Conservation (phyloP, 257 asterid genomes). For the Nicotiana tomentosiformis region DNA sequence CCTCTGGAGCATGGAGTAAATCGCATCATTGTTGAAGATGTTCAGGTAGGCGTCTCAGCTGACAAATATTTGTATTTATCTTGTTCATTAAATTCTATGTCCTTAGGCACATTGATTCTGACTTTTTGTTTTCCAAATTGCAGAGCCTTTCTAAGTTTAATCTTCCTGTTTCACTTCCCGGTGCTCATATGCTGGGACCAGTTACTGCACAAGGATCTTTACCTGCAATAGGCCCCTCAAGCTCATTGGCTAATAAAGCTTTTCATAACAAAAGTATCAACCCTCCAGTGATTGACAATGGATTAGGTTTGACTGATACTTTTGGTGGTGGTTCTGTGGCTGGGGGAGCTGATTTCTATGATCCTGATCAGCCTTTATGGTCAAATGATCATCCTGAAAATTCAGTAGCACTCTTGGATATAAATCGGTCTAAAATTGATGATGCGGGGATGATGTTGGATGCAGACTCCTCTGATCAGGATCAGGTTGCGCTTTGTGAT, state of each 20-base stretch:
- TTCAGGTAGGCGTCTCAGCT: conserved; percentile 57
- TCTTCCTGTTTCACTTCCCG: conserved; percentile 68
- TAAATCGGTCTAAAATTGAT: conserved; percentile 44
- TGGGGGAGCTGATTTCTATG: conserved; percentile 75
- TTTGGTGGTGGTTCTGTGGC: conserved; percentile 42
- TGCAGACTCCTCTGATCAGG: conserved; percentile 34
- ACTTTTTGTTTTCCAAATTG: conserved; percentile 24
- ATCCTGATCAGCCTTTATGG: conserved; percentile 99
- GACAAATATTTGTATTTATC: not conserved
- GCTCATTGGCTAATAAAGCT: conserved; percentile 46
- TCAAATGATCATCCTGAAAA: conserved; percentile 55
- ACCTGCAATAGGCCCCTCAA: conserved; percentile 37
- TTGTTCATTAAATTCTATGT: not conserved
- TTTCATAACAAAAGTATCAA: conserved; percentile 45
- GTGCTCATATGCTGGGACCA: conserved; percentile 55
- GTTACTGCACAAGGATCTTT: conserved; percentile 50
- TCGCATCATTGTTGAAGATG: conserved; percentile 97
- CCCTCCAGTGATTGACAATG: conserved; percentile 44
- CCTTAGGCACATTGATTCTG: not conserved
- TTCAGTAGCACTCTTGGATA: conserved; percentile 42
- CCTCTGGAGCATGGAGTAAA: conserved; percentile 98
- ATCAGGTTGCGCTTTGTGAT: conserved; percentile 37
- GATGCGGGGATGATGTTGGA: conserved; percentile 38
- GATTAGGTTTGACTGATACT: conserved; percentile 48
- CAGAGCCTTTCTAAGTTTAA: conserved; percentile 88